Evolutionary conservation across 495 filamentous ascomycete genomes (phyloP).

Genomic region (Parmelia sp.): DNA sequence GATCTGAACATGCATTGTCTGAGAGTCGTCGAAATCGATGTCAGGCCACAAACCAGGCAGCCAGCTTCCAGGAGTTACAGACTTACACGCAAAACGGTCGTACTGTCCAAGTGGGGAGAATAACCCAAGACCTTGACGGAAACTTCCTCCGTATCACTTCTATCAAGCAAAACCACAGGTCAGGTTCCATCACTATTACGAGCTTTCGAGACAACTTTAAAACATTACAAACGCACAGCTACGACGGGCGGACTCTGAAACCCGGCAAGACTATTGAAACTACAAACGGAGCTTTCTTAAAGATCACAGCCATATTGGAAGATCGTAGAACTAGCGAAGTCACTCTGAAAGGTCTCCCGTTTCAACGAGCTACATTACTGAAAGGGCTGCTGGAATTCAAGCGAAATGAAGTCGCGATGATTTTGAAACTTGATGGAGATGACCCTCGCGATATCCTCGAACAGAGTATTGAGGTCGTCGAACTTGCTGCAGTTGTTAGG

Average conservation of each 20-base stretch:
- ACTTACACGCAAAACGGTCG: neutral
- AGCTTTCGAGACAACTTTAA: neutral
- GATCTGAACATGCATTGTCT: neutral
- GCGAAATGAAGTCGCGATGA: constrained; percentile 14
- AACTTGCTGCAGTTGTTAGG: constrained; percentile 9
- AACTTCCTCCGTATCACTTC: neutral
- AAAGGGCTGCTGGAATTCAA: constrained; percentile 15
- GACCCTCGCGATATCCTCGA: neutral
- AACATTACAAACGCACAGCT: neutral
- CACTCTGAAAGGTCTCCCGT: constrained; percentile 11
- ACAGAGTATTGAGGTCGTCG: constrained; percentile 9
- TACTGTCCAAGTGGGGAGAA: neutral
- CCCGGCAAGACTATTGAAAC: constrained; percentile 20
- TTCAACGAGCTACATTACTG: constrained; percentile 3
- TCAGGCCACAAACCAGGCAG: neutral
- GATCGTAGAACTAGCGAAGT: constrained; percentile 1
- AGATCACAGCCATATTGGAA: constrained; percentile 13
- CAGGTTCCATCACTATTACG: neutral
- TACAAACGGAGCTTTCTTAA: constrained; percentile 16
- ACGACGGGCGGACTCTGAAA: constrained; percentile 6
- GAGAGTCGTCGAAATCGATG: neutral
- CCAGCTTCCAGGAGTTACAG: neutral
- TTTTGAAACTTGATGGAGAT: neutral
- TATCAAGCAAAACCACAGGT: neutral
- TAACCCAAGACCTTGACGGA: neutral